A percentile compares a stretch with the other conserved stretches of the same genome.
phyloP scores from a whole-genome alignment of 169 alveolate species.

The Eimeria acervulina region DNA sequence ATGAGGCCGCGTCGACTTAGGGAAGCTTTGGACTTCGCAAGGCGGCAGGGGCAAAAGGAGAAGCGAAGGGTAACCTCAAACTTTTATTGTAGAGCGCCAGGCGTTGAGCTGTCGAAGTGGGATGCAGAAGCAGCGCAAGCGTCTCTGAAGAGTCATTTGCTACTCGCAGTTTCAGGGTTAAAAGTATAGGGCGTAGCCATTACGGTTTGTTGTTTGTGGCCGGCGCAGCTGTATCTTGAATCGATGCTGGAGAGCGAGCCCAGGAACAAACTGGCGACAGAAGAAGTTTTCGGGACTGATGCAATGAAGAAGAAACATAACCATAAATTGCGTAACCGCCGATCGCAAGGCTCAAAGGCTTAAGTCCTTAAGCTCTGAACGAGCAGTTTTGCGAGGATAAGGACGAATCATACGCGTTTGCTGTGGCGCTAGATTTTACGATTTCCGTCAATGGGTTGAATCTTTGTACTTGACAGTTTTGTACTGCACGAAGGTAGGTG shows the following conservation, averaged over 20 bases:
- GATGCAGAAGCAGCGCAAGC: neutral
- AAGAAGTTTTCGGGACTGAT: constrained; percentile 8
- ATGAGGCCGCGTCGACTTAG: constrained; percentile 66
- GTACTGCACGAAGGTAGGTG: neutral
- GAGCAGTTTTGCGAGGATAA: neutral
- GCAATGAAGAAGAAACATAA: neutral
- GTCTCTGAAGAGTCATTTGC: neutral
- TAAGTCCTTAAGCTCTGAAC: neutral
- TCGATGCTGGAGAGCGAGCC: constrained; percentile 26
- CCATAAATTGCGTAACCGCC: neutral
- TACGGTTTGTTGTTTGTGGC: neutral
- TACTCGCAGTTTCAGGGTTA: neutral
- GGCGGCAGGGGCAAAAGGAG: constrained; percentile 68
- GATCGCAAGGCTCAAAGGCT: neutral
- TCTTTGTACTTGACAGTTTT: neutral
- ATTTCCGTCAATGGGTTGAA: neutral
- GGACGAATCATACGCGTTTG: neutral
- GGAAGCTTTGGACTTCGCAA: constrained; percentile 54
- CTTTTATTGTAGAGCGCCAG: neutral
- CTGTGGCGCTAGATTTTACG: neutral
- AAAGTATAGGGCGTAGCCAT: neutral
- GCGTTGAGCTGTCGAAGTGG: neutral
- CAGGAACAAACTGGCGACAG: constrained; percentile 25
- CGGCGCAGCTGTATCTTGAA: constrained; percentile 24
- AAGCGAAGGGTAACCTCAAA: constrained; percentile 33